phyloP scores from a whole-genome alignment of 1,284 basidiomycete genomes.

The Ustilago hordei region DNA sequence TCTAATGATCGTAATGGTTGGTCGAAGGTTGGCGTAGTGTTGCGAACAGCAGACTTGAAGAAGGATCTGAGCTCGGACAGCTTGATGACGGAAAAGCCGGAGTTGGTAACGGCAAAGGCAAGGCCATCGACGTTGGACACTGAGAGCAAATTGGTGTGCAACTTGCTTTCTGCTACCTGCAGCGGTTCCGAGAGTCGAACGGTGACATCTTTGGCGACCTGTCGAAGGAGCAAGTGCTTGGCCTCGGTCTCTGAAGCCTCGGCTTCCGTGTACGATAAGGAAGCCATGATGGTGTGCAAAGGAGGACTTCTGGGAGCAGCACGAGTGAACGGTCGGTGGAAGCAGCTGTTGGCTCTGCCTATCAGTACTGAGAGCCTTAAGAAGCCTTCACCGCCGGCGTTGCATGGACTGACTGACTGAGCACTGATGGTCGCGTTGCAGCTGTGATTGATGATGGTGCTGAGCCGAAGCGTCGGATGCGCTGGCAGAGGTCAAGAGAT shows the following conservation, averaged over 20 bases:
- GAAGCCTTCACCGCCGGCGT: constrained; percentile 8
- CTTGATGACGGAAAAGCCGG: constrained; percentile 65
- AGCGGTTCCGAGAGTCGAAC: constrained; percentile 64
- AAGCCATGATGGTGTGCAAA: constrained; percentile 1
- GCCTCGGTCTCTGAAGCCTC: constrained; percentile 70
- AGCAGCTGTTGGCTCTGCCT: background rate
- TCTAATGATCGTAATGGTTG: constrained; percentile 31
- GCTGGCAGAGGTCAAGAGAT: constrained; percentile 3
- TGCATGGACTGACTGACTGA: constrained; percentile 13
- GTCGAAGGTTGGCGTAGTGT: constrained; percentile 35
- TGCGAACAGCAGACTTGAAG: constrained; percentile 47
- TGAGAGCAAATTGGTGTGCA: constrained; percentile 68
- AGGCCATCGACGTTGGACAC: constrained; percentile 70
- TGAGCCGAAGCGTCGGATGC: background rate
- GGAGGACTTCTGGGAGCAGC: background rate
- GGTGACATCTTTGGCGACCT: constrained; percentile 62
- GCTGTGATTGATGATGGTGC: background rate
- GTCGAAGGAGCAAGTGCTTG: constrained; percentile 65
- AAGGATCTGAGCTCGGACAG: constrained; percentile 56
- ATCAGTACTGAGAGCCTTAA: background rate
- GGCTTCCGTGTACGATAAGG: constrained; percentile 27
- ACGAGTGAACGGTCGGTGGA: background rate
- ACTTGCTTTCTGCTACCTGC: constrained; percentile 38
- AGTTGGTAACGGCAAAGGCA: constrained; percentile 70
- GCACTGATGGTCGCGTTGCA: constrained; percentile 5